Evolutionary conservation across 2,329 filamentous ascomycete genomes (phyloP).

Genomic region (Polychaeton citri): DNA sequence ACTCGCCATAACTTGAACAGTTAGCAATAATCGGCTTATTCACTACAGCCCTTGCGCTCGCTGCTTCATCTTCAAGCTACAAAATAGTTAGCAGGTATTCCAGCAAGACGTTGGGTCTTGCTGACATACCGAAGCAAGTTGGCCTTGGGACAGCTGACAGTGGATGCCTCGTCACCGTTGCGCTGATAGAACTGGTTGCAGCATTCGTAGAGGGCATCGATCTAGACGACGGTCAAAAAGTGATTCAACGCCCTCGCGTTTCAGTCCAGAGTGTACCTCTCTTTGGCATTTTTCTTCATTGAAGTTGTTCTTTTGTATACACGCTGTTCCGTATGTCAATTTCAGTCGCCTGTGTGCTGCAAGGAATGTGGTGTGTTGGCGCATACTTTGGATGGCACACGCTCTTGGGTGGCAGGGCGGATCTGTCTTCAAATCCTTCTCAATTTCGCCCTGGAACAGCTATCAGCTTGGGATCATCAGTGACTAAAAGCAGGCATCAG

Average conservation of each 20-base stretch:
- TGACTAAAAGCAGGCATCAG: no score
- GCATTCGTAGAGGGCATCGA: constrained; percentile 85
- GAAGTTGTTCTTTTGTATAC: constrained; percentile 71
- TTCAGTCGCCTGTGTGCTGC: constrained; percentile 1
- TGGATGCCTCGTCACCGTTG: constrained; percentile 62
- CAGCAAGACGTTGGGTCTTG: background rate
- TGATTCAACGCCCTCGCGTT: constrained; percentile 3
- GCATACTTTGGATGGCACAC: constrained; percentile 80
- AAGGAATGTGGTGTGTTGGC: no score
- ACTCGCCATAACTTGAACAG: no score
- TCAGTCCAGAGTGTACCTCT: constrained; percentile 26
- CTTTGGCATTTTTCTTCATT: constrained; percentile 71
- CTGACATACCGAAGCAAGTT: constrained; percentile 48
- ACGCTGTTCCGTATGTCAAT: constrained; percentile 44
- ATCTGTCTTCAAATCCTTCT: constrained; percentile 58
- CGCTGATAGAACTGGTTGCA: constrained; percentile 78
- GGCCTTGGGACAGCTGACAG: constrained; percentile 75
- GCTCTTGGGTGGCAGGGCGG: constrained; percentile 79
- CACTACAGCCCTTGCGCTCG: constrained; percentile 37
- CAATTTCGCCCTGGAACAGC: constrained; percentile 22
- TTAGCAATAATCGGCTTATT: no score
- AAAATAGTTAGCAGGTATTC: constrained; percentile 1
- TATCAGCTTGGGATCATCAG: background rate
- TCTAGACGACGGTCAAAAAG: constrained; percentile 29
- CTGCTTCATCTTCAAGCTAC: constrained; percentile 69